A percentile compares a stretch with the other conserved stretches of the same genome.
Evolutionary conservation across 2,329 filamentous ascomycete genomes (phyloP).

Genomic region (Myrmaecium sp.): DNA sequence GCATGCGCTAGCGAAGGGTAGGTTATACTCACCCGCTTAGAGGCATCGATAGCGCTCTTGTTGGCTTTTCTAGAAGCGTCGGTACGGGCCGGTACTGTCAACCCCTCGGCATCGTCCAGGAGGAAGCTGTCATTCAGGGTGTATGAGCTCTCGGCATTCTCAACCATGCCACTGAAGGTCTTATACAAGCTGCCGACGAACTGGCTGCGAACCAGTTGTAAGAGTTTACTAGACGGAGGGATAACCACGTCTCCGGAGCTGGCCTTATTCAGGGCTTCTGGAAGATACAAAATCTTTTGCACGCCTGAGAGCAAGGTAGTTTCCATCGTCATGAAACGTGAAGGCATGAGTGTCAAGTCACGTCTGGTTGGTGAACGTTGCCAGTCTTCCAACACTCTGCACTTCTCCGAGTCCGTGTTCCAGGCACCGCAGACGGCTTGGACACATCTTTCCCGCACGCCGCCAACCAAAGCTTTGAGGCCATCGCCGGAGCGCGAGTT

Average conservation of each 20-base stretch:
- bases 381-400: constrained; percentile 90
- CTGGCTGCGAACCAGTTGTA: constrained; percentile 79
- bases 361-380: constrained; percentile 62
- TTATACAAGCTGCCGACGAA: constrained; percentile 93
- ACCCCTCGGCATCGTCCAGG: constrained; percentile 34
- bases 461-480: constrained; percentile 57
- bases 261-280: constrained; percentile 63
- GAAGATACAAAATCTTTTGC: constrained; percentile 90
- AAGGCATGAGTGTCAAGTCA: constrained; percentile 83
- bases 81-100: constrained; percentile 16
- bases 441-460: constrained; percentile 69
- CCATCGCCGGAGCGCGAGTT: constrained; percentile 45
- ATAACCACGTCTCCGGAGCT: constrained; percentile 66
- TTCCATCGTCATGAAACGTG: constrained; percentile 72
- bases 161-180: constrained; percentile 85
- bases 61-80: constrained; percentile 8
- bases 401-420: constrained; percentile 85
- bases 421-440: constrained; percentile 76
- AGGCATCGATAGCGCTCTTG: constrained; percentile 18
- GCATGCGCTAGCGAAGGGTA: too few relatives aligned
- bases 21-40: constrained; percentile 18
- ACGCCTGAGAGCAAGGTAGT: constrained; percentile 65
- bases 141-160: constrained; percentile 70
- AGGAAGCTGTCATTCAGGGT: constrained; percentile 42
- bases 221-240: constrained; percentile 68